A percentile compares a stretch with the other conserved stretches of the same genome.
Conservation (phyloP, 805 yeast species). For the Kurtzmaniella cleridarum region DNA sequence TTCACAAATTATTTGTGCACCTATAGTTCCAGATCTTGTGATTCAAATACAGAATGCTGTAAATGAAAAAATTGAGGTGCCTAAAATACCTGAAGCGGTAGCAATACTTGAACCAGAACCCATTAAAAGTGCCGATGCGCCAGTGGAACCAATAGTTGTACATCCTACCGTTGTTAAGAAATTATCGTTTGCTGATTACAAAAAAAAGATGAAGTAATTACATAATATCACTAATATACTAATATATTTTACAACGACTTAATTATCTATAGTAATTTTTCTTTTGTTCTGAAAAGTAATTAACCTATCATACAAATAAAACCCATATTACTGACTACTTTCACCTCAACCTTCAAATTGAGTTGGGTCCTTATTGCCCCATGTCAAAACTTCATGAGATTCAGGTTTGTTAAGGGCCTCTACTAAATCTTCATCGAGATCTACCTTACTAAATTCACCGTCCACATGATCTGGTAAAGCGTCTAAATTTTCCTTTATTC, state of each 20-base stretch:
- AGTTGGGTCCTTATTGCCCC: slow-evolving; percentile 32
- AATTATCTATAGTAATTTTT: no score
- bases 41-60: slow-evolving; percentile 16
- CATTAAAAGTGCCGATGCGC: background rate
- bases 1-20: slow-evolving; percentile 11
- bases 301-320: no score
- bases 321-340: no score
- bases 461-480: slow-evolving; percentile 30
- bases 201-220: slow-evolving; percentile 45
- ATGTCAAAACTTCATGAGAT: slow-evolving; percentile 27
- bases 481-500: slow-evolving; percentile 52
- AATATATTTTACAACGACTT: no score
- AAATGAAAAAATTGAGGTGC: slow-evolving; percentile 17
- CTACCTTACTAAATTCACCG: slow-evolving; percentile 32
- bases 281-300: no score
- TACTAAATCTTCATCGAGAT: slow-evolving; percentile 33
- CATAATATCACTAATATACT: background rate
- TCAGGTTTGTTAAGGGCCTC: slow-evolving; percentile 31
- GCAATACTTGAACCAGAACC: slow-evolving; percentile 1
- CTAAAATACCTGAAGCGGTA: slow-evolving; percentile 12
- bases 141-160: slow-evolving; percentile 6
- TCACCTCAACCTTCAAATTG: slow-evolving; percentile 12
- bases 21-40: slow-evolving; percentile 20
- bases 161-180: slow-evolving; percentile 42
- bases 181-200: slow-evolving; percentile 71